phyloP scores from a whole-genome alignment of 139 green algal species.

The Chlamydomonas urium region DNA sequence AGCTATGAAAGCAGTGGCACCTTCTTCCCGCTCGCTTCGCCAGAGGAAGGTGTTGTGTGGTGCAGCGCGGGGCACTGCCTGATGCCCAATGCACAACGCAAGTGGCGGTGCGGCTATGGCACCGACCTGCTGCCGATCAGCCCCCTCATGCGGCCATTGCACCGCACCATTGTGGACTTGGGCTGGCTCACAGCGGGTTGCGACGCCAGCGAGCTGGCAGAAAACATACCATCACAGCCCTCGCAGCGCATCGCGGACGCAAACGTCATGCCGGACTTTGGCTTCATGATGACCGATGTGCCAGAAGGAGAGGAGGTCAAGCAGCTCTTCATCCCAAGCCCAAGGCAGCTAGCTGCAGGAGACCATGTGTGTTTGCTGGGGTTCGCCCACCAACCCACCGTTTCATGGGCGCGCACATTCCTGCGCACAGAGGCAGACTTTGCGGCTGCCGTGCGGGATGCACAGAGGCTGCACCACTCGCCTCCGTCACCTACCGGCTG shows the following conservation, averaged over 20 bases:
- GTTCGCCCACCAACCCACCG: conserved; percentile 13
- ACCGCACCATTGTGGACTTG: conserved; percentile 4
- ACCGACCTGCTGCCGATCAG: conserved; percentile 2
- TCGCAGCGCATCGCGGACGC: conserved; percentile 10
- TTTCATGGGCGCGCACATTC: conserved; percentile 11
- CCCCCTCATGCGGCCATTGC: not conserved
- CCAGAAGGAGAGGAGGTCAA: not conserved
- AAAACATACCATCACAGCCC: conserved; percentile 14
- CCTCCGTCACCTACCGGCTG: not conserved
- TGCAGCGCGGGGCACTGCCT: conserved; percentile 21
- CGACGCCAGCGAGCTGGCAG: conserved; percentile 7
- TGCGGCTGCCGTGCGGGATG: not conserved
- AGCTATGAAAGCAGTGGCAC: conserved; percentile 7
- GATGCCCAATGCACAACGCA: conserved; percentile 7
- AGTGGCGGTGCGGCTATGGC: conserved; percentile 19
- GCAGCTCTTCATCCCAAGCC: conserved; percentile 17
- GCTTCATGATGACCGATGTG: conserved; percentile 12
- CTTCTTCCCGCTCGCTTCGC: conserved; percentile 16
- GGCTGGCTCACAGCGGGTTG: not conserved
- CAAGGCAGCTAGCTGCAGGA: conserved; percentile 8
- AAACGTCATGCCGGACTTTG: conserved; percentile 13
- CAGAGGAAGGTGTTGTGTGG: conserved; percentile 7
- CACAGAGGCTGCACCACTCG: not conserved
- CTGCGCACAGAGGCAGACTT: conserved; percentile 21
- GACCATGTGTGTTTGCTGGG: conserved; percentile 12